A percentile compares a stretch with the other conserved stretches of the same genome.
Evolutionary conservation across 164 flowering plant species (phyloP).

Genomic region (Berberis thunbergii): DNA sequence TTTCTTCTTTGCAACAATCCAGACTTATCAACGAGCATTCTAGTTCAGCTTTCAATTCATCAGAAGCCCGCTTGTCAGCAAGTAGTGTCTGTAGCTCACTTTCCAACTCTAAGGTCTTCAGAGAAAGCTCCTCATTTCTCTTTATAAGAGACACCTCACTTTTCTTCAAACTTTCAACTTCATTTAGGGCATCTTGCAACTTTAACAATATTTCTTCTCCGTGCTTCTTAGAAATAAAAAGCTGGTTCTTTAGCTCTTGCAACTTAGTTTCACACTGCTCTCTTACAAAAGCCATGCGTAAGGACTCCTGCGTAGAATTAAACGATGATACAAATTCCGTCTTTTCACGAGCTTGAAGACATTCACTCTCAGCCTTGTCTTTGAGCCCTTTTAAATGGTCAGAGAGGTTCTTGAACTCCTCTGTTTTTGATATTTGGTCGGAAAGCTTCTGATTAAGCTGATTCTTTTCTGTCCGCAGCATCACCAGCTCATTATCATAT

Average conservation of each 20-base stretch:
- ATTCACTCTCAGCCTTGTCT: slow-evolving; percentile 73
- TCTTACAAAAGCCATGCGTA: slow-evolving; percentile 80
- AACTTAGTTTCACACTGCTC: slow-evolving; percentile 87
- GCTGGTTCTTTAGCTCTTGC: slow-evolving; percentile 74
- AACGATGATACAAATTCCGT: slow-evolving; percentile 44
- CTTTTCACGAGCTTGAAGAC: slow-evolving; percentile 45
- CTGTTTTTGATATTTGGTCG: slow-evolving; percentile 71
- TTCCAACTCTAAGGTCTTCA: slow-evolving; percentile 58
- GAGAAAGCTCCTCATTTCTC: slow-evolving; percentile 61
- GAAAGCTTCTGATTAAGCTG: slow-evolving; percentile 60
- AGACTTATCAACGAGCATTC: slow-evolving; percentile 80
- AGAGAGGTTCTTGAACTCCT: slow-evolving; percentile 80
- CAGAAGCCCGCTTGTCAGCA: slow-evolving; percentile 66
- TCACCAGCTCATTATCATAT: slow-evolving; percentile 25
- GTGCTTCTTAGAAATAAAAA: slow-evolving; percentile 69
- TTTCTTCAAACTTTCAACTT: slow-evolving; percentile 71
- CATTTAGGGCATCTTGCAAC: slow-evolving; percentile 79
- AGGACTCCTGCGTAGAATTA: slow-evolving; percentile 54
- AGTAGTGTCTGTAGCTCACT: slow-evolving; percentile 43
- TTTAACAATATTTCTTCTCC: slow-evolving; percentile 85
- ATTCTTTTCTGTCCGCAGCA: slow-evolving; percentile 31
- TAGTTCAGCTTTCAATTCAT: slow-evolving; percentile 71
- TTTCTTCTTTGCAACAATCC: slow-evolving; percentile 92
- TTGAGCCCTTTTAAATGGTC: slow-evolving; percentile 81
- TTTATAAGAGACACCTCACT: slow-evolving; percentile 61